phyloP scores from a whole-genome alignment of 345 rosid genomes.

The Dovyalis caffra region DNA sequence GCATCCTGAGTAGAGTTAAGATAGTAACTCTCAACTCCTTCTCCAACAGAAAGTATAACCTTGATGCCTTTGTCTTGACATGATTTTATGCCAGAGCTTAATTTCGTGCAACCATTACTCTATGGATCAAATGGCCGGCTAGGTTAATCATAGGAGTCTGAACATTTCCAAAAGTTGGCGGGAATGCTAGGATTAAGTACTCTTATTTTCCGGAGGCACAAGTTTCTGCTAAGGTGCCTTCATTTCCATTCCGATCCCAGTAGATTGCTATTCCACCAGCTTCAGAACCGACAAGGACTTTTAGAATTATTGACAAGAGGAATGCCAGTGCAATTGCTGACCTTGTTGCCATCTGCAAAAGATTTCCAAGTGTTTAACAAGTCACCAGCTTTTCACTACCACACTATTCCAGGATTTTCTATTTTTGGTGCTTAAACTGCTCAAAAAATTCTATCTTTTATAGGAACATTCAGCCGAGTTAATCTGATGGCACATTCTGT shows the following conservation, averaged over 20 bases:
- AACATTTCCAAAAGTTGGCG: constrained; percentile 21
- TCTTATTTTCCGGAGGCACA: constrained; percentile 16
- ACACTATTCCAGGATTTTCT: too few relatives aligned
- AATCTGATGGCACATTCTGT: too few relatives aligned
- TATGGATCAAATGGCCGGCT: constrained; percentile 31
- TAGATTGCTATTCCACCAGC: too few relatives aligned
- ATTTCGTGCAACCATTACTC: constrained; percentile 8
- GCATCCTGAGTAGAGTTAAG: constrained; percentile 19
- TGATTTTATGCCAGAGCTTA: constrained; percentile 6
- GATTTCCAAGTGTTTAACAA: too few relatives aligned
- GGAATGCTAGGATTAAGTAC: constrained; percentile 31
- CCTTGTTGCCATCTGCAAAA: too few relatives aligned
- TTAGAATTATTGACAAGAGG: too few relatives aligned
- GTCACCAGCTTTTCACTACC: too few relatives aligned
- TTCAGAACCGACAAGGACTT: too few relatives aligned
- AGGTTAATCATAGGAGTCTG: constrained; percentile 18
- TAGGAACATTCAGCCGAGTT: too few relatives aligned
- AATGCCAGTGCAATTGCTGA: too few relatives aligned
- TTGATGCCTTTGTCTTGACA: constrained; percentile 28
- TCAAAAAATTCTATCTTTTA: too few relatives aligned
- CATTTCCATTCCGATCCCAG: background rate
- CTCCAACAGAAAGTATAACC: constrained; percentile 34
- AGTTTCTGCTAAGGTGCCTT: constrained; percentile 13
- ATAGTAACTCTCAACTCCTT: constrained; percentile 12
- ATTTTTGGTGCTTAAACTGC: too few relatives aligned